Conservation (phyloP, 148 eudicot genomes). For the Amaranthus cruentus region DNA sequence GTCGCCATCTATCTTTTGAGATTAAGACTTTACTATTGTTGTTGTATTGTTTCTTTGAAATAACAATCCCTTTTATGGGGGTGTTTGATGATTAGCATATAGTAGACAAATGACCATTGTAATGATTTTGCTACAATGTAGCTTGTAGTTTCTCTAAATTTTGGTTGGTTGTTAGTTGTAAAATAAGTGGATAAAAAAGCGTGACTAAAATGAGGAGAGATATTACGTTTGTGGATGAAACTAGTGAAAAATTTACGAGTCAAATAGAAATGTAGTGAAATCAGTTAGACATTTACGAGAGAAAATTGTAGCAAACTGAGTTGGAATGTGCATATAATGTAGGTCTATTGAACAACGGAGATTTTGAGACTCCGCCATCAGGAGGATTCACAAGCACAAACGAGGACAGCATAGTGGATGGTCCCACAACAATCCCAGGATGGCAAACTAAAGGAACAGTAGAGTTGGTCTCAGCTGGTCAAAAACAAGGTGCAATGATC, state of each 20-base stretch:
- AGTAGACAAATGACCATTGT: too few species aligned
- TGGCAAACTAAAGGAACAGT: conserved; percentile 90
- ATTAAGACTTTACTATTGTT: too few species aligned
- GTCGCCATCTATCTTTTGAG: too few species aligned
- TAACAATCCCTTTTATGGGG: too few species aligned
- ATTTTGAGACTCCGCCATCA: conserved; percentile 82
- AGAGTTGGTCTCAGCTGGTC: conserved; percentile 76
- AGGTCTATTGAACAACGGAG: conserved; percentile 78
- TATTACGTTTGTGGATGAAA: too few species aligned
- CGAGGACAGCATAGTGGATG: conserved; percentile 37
- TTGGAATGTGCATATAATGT: conserved; percentile 6
- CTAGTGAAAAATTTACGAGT: background rate
- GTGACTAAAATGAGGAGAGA: too few species aligned
- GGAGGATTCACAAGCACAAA: conserved; percentile 61
- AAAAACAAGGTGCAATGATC: conserved; percentile 97
- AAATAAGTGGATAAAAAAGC: too few species aligned
- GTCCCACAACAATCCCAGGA: conserved; percentile 52
- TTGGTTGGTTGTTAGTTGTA: too few species aligned
- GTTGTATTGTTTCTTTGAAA: too few species aligned
- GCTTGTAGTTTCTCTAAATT: too few species aligned
- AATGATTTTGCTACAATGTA: too few species aligned
- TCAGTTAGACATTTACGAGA: background rate
- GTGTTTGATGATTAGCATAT: too few species aligned
- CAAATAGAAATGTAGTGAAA: background rate
- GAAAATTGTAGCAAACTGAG: background rate